phyloP scores from a whole-genome alignment of 106 monocot species.

The Dendrobium chrysotoxum region DNA sequence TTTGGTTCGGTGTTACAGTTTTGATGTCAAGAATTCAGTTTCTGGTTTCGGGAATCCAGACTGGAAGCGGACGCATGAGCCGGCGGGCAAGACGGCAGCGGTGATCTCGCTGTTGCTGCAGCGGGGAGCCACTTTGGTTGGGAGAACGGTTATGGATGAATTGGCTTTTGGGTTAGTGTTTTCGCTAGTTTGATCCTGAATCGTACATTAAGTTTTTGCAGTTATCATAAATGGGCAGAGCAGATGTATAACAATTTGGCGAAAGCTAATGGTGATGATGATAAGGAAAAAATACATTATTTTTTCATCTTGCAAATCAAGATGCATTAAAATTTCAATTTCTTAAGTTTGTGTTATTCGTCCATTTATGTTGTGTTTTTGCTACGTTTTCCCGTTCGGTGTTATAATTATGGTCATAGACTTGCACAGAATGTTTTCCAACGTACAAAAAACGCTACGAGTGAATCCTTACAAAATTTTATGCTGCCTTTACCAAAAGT shows the following conservation, averaged over 20 bases:
- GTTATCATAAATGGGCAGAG: background rate
- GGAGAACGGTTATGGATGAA: conserved; percentile 92
- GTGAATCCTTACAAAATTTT: background rate
- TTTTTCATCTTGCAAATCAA: background rate
- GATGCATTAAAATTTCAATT: background rate
- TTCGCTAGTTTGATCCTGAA: background rate
- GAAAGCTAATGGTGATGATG: background rate
- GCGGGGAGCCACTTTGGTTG: conserved; percentile 71
- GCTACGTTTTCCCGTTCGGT: background rate
- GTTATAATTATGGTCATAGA: background rate
- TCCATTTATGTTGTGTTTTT: background rate
- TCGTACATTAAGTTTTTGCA: background rate
- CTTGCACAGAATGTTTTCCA: background rate
- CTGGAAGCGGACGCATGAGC: conserved; percentile 72
- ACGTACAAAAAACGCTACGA: background rate
- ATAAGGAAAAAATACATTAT: background rate
- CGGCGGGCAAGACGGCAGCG: conserved; percentile 48
- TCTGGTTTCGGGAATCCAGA: conserved; percentile 90
- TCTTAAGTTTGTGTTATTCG: background rate
- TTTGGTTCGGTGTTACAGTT: conserved; percentile 28
- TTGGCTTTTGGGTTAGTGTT: conserved; percentile 60
- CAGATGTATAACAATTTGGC: background rate
- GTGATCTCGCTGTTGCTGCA: conserved; percentile 55
- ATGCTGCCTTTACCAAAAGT: background rate
- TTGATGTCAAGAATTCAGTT: conserved; percentile 78